These are phyloP conservation scores for Streptanthus diversifolius DNA, from an alignment of 345 rosid genomes.

Conservation along the genomic window DNA sequence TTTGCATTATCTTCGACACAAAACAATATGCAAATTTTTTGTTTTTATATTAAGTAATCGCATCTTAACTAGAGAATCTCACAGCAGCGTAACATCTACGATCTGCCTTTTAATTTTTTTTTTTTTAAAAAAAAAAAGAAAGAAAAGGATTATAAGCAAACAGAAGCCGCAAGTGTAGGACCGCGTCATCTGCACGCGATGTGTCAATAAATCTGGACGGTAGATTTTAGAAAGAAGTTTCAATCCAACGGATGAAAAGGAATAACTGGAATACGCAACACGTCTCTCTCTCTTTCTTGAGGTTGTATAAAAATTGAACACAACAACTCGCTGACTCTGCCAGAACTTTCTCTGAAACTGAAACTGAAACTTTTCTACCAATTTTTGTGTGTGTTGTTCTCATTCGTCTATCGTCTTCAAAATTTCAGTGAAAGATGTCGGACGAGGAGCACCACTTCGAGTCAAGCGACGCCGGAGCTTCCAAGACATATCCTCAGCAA, in stretches of 20 bases:
- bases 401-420: not conserved
- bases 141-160: not conserved
- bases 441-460: constrained; percentile 46
- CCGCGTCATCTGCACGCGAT: constrained; percentile 9
- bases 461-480: constrained; percentile 41
- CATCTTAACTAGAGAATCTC: not conserved
- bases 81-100: not conserved
- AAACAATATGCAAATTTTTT: too few relatives aligned
- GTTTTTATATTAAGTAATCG: not conserved
- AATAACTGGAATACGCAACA: not conserved
- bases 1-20: too few relatives aligned
- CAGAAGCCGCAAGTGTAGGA: constrained; percentile 18
- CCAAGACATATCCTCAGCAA: constrained; percentile 40
- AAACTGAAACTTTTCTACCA: not conserved
- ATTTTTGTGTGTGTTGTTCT: not conserved
- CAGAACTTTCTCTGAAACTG: not conserved
- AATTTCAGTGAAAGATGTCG: constrained; percentile 22
- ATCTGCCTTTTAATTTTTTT: not conserved
- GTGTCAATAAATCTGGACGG: constrained; percentile 2
- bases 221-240: not conserved
- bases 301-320: constrained; percentile 8
- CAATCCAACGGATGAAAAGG: constrained; percentile 30
- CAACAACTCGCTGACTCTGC: not conserved
- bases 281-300: not conserved
- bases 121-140: not conserved